Base-by-base conservation (phyloP, 2,329 filamentous ascomycete species). In the Nigrospora osmanthi region DNA sequence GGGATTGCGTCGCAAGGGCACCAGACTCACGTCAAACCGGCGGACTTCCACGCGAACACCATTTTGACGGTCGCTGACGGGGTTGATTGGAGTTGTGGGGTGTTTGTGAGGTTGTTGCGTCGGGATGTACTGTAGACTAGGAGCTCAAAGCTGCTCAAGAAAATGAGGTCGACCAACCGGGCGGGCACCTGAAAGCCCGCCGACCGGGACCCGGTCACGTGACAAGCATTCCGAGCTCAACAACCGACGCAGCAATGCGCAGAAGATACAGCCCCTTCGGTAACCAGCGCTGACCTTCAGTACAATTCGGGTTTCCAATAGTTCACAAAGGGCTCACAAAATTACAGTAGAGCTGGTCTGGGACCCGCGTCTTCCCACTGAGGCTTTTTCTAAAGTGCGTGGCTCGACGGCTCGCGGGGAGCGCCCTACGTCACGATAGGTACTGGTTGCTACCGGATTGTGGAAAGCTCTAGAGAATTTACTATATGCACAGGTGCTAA, bases 41-140 rank as follows among this genome's bases (percentile, higher is more conserved):
- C 88, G 66, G 90, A 82, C 87, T 96, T 97, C 93, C 91, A 98
- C 68, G 90, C 88, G 77, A 90, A 91, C 74, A 86, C 78, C 93
- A 97, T 98, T 75, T 80, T 88, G 80, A 67, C 67, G 68, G 64
- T 60, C 52, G 58, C 54, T 68, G 55, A 52, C 43, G 51, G 48
- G 52, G 52, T 48, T 42, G 46, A 47, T 54, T 53, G 58, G 57
- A 56, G 58, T 49, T 52, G 50, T 51, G 52, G 57, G 57, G 61
- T 65, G n/a, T 38, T 33, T 40, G 17, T 35, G 35, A 35, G 35
- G 36, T 44, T 35, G 31, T 44, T 33, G 35, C 35, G 17, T 39
- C 32, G 35, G 35, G 19, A 35, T 43, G 19, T 33, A 28, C n/a
- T 33, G 14, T 37, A 31, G 41, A 43, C 35, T 17, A 34, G 41